Conservation (phyloP, 306 rosid genomes). For the Corylus americana region DNA sequence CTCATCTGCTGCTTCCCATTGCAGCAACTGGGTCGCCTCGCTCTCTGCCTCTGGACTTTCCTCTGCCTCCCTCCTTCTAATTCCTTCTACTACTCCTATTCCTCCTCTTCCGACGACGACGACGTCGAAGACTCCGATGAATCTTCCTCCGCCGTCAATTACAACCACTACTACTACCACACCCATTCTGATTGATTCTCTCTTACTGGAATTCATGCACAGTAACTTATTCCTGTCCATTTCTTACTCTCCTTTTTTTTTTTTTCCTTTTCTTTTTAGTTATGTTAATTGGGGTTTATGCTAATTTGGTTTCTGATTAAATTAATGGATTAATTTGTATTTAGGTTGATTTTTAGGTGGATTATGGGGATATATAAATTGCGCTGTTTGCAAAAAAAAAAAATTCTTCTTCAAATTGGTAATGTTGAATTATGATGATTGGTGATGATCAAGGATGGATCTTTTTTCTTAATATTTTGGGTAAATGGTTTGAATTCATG, state of each 20-base stretch:
- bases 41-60: constrained; percentile 71
- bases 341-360: neutral
- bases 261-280: neutral
- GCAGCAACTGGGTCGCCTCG: constrained; percentile 66
- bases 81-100: constrained; percentile 40
- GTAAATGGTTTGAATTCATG: neutral
- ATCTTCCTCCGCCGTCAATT: constrained; percentile 41
- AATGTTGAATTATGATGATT: neutral
- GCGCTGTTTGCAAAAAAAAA: constrained; percentile 2
- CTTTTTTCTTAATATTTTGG: neutral
- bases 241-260: neutral
- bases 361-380: constrained; percentile 7
- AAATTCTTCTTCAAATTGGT: neutral
- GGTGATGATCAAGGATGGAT: neutral
- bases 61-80: constrained; percentile 62
- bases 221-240: constrained; percentile 11
- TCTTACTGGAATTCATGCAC: constrained; percentile 6
- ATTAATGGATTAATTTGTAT: neutral
- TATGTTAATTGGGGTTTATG: constrained; percentile 9
- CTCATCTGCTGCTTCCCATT: constrained; percentile 65
- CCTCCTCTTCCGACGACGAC: constrained; percentile 40
- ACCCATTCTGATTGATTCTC: constrained; percentile 64
- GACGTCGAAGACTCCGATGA: constrained; percentile 40
- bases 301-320: neutral
- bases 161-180: constrained; percentile 43